Evolutionary conservation across 2,329 filamentous ascomycete species (phyloP).

Genomic region (Aspergillus pseudonomiae): DNA sequence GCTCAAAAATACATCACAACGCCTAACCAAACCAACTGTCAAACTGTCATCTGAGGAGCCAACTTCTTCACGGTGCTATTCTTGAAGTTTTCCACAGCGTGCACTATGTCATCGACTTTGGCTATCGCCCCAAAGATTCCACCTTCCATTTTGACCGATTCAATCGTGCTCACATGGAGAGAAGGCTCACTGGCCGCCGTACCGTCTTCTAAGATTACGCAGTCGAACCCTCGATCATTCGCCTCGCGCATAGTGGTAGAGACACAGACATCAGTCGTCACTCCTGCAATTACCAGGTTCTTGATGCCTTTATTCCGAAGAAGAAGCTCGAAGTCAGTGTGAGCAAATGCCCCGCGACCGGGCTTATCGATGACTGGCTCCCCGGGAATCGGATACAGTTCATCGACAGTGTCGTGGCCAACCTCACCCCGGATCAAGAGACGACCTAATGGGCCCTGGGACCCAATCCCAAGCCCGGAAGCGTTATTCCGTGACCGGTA

Average conservation of each 20-base stretch:
- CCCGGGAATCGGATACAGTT: constrained; percentile 52
- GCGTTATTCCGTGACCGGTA: constrained; percentile 57
- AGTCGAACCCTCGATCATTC: constrained; percentile 59
- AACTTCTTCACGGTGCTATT: constrained; percentile 45
- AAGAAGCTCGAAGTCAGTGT: constrained; percentile 58
- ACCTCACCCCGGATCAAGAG: constrained; percentile 60
- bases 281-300: constrained; percentile 57
- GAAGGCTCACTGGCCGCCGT: constrained; percentile 46
- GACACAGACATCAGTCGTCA: constrained; percentile 61
- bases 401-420: constrained; percentile 61
- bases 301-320: constrained; percentile 55
- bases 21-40: constrained; percentile 12
- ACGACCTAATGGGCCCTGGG: constrained; percentile 58
- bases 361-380: constrained; percentile 61
- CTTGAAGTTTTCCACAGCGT: constrained; percentile 48
- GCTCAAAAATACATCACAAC: neutral
- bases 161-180: constrained; percentile 46
- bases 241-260: constrained; percentile 60
- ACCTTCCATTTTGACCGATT: constrained; percentile 51
- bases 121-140: constrained; percentile 49
- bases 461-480: constrained; percentile 55
- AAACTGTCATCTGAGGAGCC: constrained; percentile 42
- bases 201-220: constrained; percentile 55
- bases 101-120: constrained; percentile 43
- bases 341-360: constrained; percentile 55